phyloP scores from a whole-genome alignment of 2,329 filamentous ascomycete species.

The Stromatinia cepivora region DNA sequence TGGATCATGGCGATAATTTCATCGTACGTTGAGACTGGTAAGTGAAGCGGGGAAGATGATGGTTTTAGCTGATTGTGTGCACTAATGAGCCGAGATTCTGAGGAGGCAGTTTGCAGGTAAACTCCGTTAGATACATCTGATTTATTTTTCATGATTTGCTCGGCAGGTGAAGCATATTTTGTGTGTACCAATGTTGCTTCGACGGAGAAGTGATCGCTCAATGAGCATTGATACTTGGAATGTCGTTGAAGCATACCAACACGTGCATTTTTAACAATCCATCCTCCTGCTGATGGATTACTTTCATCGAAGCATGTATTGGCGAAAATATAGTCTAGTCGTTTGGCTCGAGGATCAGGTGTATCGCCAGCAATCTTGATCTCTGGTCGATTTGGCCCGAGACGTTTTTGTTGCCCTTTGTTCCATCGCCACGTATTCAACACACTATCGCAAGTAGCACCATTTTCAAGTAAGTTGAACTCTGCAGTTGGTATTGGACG shows the following conservation, averaged over 20 bases:
- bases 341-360: conserved; percentile 73
- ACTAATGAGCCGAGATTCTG: conserved; percentile 21
- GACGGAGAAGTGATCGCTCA: conserved; percentile 94
- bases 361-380: conserved; percentile 64
- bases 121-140: conserved; percentile 34
- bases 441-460: conserved; percentile 80
- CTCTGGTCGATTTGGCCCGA: conserved; percentile 63
- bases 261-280: conserved; percentile 68
- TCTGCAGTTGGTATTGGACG: conserved; percentile 71
- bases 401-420: conserved; percentile 64
- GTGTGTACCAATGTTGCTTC: conserved; percentile 65
- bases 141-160: conserved; percentile 29
- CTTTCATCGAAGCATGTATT: conserved; percentile 50
- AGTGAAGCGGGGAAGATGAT: conserved; percentile 31
- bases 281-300: conserved; percentile 45
- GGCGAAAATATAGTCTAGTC: conserved; percentile 93
- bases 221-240: conserved; percentile 75
- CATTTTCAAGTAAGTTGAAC: conserved; percentile 77
- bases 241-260: conserved; percentile 83
- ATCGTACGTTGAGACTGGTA: conserved; percentile 60
- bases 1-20: conserved; percentile 71
- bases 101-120: conserved; percentile 32
- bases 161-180: conserved; percentile 25
- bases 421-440: conserved; percentile 95
- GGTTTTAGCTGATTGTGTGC: conserved; percentile 31